phyloP scores from a whole-genome alignment of 2,329 filamentous ascomycete genomes.

The Xylaria hypoxylon region DNA sequence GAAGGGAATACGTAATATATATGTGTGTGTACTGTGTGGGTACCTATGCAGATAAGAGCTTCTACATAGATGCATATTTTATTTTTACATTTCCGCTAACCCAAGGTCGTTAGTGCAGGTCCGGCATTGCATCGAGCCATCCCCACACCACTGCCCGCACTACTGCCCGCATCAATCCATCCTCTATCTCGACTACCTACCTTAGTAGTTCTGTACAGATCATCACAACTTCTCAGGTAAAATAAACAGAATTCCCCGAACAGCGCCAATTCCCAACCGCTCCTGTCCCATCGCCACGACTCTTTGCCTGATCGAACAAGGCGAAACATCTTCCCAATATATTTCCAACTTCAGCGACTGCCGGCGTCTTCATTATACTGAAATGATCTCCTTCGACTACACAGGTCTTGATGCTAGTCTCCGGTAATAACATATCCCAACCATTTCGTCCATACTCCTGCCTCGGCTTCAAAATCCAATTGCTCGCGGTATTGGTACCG shows the following conservation, averaged over 20 bases:
- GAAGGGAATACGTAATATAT: not conserved
- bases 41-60: too few species aligned
- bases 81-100: too few species aligned
- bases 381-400: conserved; percentile 25
- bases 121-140: too few species aligned
- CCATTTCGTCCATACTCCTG: conserved; percentile 12
- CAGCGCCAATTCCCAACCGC: not conserved
- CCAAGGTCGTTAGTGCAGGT: too few species aligned
- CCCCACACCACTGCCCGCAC: too few species aligned
- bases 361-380: conserved; percentile 20
- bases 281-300: not conserved
- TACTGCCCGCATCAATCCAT: too few species aligned
- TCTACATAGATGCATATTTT: too few species aligned
- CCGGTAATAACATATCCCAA: conserved; percentile 14
- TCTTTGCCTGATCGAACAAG: not conserved
- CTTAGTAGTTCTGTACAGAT: too few species aligned
- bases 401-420: not conserved
- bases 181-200: too few species aligned
- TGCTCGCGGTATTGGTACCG: not conserved
- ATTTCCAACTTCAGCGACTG: not conserved
- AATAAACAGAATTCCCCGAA: conserved; percentile 6
- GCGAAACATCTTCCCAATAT: not conserved
- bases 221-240: not conserved
- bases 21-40: too few species aligned
- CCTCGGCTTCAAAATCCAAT: conserved; percentile 7